Conservation (phyloP, 1,139 yeast genomes). For the Nakaseomyces delphensis region DNA sequence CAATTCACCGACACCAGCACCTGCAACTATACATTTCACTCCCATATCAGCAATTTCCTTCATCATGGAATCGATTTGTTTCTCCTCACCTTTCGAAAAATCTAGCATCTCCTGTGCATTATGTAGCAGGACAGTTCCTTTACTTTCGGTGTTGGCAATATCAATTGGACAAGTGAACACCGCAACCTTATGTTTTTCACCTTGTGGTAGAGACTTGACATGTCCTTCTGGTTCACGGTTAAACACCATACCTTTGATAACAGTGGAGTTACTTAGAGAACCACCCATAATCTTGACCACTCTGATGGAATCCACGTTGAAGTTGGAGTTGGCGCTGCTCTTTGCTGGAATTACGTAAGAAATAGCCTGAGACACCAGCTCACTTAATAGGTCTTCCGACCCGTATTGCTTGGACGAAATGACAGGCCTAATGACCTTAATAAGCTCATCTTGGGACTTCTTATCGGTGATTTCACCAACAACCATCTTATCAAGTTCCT, state of each 20-base stretch:
- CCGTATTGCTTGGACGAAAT: conserved; percentile 94
- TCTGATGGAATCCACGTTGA: conserved; percentile 87
- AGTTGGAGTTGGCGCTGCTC: conserved; percentile 38
- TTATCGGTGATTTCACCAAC: conserved; percentile 57
- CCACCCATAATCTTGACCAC: conserved; percentile 97
- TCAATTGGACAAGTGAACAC: conserved; percentile 92
- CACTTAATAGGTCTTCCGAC: conserved; percentile 65
- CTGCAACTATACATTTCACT: conserved; percentile 81
- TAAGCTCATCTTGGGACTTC: conserved; percentile 46
- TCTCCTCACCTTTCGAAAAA: conserved; percentile 93
- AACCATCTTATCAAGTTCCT: conserved; percentile 57
- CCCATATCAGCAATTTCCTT: conserved; percentile 81
- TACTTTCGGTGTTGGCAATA: conserved; percentile 89
- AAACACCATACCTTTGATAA: conserved; percentile 95
- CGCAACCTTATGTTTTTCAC: conserved; percentile 68
- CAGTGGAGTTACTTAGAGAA: conserved; percentile 62
- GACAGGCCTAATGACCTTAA: conserved; percentile 76
- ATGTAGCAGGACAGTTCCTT: conserved; percentile 91
- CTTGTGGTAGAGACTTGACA: conserved; percentile 48
- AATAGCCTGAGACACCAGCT: conserved; percentile 81
- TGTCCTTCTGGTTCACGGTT: conserved; percentile 94
- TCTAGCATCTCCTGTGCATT: conserved; percentile 96
- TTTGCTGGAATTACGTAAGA: conserved; percentile 64
- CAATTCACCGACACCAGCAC: conserved; percentile 85
- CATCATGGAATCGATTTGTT: conserved; percentile 79